Evolutionary conservation across 2,329 filamentous ascomycete species (phyloP), one percentile per base, ranked within the genome.

Genomic region (Fusarium ramigenum): DNA sequence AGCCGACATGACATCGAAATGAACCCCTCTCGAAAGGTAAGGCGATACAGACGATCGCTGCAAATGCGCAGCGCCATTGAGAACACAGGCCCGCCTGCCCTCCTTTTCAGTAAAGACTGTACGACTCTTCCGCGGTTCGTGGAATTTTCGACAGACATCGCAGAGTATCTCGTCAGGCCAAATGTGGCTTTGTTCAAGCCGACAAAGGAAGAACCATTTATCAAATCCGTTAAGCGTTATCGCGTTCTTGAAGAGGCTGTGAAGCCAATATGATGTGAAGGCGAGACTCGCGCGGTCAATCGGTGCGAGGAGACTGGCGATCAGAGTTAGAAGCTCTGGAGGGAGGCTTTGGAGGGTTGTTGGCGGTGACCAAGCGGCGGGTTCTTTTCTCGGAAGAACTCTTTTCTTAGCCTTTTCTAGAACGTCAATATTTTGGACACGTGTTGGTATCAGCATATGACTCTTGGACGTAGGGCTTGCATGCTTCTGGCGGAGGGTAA

Each of bases 281-380:
- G 56, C 56, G 9, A 59, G 34, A 6, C 56, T 23, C 7, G 37
- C 43, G 0, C 44, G 34, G 21, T 59, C 56, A 2, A n/a, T 25
- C 8, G 44, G 34, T 7, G 23, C 11, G 2, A 59, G 43, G 15
- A 19, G 21, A 10, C 21, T 28, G 9, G 5, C 23, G 11, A 50
- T 37, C 9, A 14, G 1, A 5, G 37, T 28, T 9, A 59, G 8
- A 11, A 52, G 32, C 21, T 59, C 43, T 14, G 6, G 8, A 4
- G 56, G 32, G 4, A 59, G 32, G 1, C 4, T n/a, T 15, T 23
- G 42, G 2, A 50, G 19, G 10, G 7, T n/a, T 25, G 7, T 16
- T 5, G 0, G n/a, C 6, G 32, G 18, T 25, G 18, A 11, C 9
- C 8, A 2, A 36, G 34, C n/a, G 9, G 8, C 6, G 7, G n/a